phyloP scores from a whole-genome alignment of 768 basidiomycete genomes.

The Daedaleopsis nitida region DNA sequence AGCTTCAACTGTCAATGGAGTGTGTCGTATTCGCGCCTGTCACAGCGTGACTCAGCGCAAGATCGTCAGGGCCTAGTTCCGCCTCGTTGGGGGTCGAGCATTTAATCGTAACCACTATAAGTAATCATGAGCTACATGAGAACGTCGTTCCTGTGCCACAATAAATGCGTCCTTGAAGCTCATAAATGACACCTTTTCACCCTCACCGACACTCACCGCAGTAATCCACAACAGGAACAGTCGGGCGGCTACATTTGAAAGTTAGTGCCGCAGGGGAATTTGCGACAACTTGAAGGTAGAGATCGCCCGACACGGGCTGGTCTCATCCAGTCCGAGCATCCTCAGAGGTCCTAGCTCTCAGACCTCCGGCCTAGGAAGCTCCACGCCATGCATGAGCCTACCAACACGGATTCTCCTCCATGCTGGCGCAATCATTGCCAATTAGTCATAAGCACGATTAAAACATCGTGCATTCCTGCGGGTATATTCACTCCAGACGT shows the following conservation, averaged over 20 bases:
- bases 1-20: background rate
- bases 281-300: no score
- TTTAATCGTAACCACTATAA: background rate
- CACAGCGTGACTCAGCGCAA: slow-evolving; percentile 8
- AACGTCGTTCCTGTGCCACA: background rate
- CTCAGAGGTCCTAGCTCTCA: no score
- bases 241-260: background rate
- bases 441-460: no score
- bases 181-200: background rate
- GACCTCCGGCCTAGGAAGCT: no score
- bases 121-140: background rate
- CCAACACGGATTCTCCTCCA: no score
- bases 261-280: no score
- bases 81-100: background rate
- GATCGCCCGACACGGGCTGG: no score
- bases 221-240: background rate
- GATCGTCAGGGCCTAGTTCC: slow-evolving; percentile 1
- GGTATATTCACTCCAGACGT: no score
- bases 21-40: background rate
- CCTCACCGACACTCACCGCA: background rate
- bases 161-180: background rate
- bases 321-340: no score
- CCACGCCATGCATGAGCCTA: no score
- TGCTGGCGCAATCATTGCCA: no score
- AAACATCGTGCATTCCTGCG: no score